These are phyloP conservation scores for Fragilariopsis cylindrus DNA, from an alignment of 108 stramenopile species.

Conservation along the genomic window DNA sequence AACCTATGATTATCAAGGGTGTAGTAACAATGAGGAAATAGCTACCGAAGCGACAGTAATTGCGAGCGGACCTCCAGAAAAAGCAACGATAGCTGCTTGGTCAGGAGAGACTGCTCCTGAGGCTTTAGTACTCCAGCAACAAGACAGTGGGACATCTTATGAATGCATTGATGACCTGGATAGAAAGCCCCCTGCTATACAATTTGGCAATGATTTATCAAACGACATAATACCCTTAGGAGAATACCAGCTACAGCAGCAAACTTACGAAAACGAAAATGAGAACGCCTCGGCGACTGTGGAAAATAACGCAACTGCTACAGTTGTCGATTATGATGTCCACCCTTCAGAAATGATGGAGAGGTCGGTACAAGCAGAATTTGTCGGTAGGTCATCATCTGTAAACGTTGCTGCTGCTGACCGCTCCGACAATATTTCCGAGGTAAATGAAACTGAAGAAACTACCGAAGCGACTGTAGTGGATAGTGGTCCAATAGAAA, in stretches of 20 bases:
- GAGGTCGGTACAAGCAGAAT: slow-evolving; percentile 36
- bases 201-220: neutral
- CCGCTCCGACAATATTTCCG: slow-evolving; percentile 5
- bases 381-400: slow-evolving; percentile 21
- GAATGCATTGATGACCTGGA: neutral
- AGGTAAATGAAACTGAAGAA: slow-evolving; percentile 13
- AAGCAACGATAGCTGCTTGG: slow-evolving; percentile 9
- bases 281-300: neutral
- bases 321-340: slow-evolving; percentile 12
- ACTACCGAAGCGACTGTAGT: slow-evolving; percentile 39
- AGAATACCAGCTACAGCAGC: neutral
- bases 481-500: slow-evolving; percentile 39
- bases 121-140: slow-evolving; percentile 2
- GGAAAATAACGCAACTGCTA: neutral
- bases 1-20: neutral
- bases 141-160: neutral
- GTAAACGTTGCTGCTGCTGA: neutral
- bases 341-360: slow-evolving; percentile 34
- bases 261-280: neutral
- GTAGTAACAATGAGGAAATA: neutral
- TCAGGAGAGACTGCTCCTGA: neutral
- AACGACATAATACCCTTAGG: neutral
- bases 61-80: slow-evolving; percentile 10
- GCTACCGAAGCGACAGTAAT: slow-evolving; percentile 29
- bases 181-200: neutral